A percentile compares a stretch with the other conserved stretches of the same genome.
phyloP scores from a whole-genome alignment of 768 basidiomycete genomes.

The Lentinula detonsa region DNA sequence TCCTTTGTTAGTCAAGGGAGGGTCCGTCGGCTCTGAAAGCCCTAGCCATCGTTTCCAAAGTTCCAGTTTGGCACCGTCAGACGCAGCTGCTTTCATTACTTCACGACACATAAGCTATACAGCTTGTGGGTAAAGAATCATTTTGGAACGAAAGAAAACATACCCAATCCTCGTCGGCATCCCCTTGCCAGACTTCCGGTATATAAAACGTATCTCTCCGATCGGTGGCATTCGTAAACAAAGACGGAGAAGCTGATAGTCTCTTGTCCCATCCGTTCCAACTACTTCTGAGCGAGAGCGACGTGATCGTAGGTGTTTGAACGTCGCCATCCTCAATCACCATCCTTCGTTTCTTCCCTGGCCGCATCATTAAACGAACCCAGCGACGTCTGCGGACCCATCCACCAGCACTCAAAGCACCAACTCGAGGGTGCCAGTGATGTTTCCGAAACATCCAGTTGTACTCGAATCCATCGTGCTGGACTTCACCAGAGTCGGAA shows the following conservation, averaged over 20 bases:
- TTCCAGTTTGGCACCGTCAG: conserved; percentile 73
- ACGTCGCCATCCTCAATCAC: conserved; percentile 10
- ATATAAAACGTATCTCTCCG: conserved; percentile 12
- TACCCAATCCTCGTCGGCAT: conserved; percentile 53
- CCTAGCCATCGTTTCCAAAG: conserved; percentile 72
- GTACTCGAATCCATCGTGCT: conserved; percentile 56
- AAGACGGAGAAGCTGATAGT: conserved; percentile 11
- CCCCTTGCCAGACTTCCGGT: conserved; percentile 49
- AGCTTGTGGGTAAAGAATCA: neutral
- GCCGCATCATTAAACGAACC: conserved; percentile 80
- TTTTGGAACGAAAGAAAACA: neutral
- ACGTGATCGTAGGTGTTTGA: neutral
- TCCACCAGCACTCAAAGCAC: conserved; percentile 55
- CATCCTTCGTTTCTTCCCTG: conserved; percentile 21
- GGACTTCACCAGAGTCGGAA: conserved; percentile 42
- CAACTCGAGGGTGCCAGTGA: conserved; percentile 61
- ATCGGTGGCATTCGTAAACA: conserved; percentile 9
- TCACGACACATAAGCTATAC: conserved; percentile 31
- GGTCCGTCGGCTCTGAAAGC: conserved; percentile 17
- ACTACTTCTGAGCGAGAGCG: neutral
- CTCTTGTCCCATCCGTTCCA: conserved; percentile 3
- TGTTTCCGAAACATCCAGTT: conserved; percentile 69
- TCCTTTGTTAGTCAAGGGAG: neutral
- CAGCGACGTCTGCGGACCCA: conserved; percentile 79
- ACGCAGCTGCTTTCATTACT: conserved; percentile 45